phyloP scores from a whole-genome alignment of 177 flowering plant genomes.

The Telopea speciosissima region DNA sequence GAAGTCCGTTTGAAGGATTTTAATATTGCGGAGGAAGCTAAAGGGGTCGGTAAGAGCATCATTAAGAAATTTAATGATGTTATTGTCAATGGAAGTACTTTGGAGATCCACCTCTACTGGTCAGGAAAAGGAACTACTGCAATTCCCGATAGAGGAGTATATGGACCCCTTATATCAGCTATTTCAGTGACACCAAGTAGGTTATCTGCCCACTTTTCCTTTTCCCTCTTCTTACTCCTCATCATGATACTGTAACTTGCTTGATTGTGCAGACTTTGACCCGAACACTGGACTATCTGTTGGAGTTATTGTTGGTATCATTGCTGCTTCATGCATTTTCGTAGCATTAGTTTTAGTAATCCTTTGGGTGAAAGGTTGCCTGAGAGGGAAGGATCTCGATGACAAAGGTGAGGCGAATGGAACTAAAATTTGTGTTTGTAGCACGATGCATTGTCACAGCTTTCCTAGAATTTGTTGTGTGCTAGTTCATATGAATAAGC shows the following conservation, averaged over 20 bases:
- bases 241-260: background rate
- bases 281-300: conserved; percentile 49
- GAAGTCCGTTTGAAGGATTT: conserved; percentile 44
- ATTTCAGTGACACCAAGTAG: conserved; percentile 81
- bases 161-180: conserved; percentile 96
- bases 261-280: conserved; percentile 46
- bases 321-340: conserved; percentile 30
- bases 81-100: conserved; percentile 42
- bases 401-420: conserved; percentile 44
- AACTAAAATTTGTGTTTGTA: background rate
- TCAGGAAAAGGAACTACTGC: conserved; percentile 84
- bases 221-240: background rate
- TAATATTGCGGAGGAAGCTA: conserved; percentile 61
- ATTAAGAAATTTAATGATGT: conserved; percentile 22
- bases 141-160: conserved; percentile 66
- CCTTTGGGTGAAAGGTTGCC: conserved; percentile 47
- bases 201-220: conserved; percentile 12
- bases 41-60: conserved; percentile 51
- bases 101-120: conserved; percentile 92
- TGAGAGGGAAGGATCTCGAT: conserved; percentile 44
- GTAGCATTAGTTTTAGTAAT: conserved; percentile 31
- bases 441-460: background rate
- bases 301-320: conserved; percentile 74
- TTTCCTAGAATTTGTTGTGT: background rate
- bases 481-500: background rate